Evolutionary conservation across 2,329 filamentous ascomycete genomes (phyloP).

Genomic region (Zalaria obscura): DNA sequence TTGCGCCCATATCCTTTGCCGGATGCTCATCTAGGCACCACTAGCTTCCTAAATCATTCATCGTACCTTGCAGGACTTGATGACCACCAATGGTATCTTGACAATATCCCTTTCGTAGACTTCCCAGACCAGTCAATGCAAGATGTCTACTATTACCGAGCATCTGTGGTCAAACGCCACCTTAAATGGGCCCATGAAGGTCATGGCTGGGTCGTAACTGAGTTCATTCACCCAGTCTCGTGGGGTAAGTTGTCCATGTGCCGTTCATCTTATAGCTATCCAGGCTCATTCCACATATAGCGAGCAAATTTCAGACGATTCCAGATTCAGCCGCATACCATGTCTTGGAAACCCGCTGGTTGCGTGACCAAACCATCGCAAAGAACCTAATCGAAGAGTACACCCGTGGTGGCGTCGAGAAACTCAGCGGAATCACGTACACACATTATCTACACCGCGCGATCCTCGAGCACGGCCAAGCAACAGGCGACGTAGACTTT

Average conservation of each 20-base stretch:
- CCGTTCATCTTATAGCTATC: too few species aligned
- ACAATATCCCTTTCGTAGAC: slow-evolving; percentile 31
- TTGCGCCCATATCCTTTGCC: slow-evolving; percentile 7
- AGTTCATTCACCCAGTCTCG: slow-evolving; percentile 28
- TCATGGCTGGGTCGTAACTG: slow-evolving; percentile 28
- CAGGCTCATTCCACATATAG: background rate
- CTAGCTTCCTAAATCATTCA: slow-evolving; percentile 9
- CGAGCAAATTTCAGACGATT: slow-evolving; percentile 12
- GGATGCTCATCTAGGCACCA: slow-evolving; percentile 8
- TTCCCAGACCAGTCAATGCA: slow-evolving; percentile 26
- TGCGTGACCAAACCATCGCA: slow-evolving; percentile 23
- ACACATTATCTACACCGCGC: slow-evolving; percentile 25
- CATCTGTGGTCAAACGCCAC: slow-evolving; percentile 27
- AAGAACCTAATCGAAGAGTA: slow-evolving; percentile 27
- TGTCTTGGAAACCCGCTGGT: slow-evolving; percentile 21
- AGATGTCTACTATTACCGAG: slow-evolving; percentile 33
- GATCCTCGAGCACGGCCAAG: slow-evolving; percentile 20
- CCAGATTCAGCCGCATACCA: slow-evolving; percentile 13
- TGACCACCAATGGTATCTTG: slow-evolving; percentile 15
- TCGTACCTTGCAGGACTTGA: slow-evolving; percentile 9
- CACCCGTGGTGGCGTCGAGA: slow-evolving; percentile 22
- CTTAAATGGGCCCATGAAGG: slow-evolving; percentile 25
- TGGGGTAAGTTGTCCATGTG: slow-evolving; percentile 8
- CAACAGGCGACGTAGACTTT: slow-evolving; percentile 24
- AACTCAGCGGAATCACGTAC: slow-evolving; percentile 16